phyloP scores from a whole-genome alignment of 2,329 filamentous ascomycete genomes.

The Epichloe sp. region DNA sequence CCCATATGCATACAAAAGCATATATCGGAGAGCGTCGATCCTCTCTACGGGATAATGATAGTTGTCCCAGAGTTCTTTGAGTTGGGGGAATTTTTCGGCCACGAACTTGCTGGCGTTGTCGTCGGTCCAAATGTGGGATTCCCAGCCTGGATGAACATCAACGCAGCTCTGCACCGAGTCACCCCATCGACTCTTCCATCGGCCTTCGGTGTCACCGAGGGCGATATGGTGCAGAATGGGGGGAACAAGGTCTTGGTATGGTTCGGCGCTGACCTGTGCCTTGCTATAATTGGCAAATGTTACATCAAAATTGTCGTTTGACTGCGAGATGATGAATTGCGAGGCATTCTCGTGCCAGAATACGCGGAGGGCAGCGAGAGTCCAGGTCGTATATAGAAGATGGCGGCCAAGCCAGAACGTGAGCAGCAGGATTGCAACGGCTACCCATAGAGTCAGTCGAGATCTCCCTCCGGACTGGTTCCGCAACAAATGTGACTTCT shows the following conservation, averaged over 20 bases:
- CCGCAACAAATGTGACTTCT: conserved; percentile 3
- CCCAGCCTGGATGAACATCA: conserved; percentile 21
- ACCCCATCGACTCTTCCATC: conserved; percentile 14
- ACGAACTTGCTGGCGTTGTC: conserved; percentile 10
- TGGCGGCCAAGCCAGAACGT: conserved; percentile 9
- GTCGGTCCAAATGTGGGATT: conserved; percentile 13
- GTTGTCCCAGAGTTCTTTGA: conserved; percentile 26
- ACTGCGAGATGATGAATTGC: conserved; percentile 16
- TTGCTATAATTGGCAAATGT: conserved; percentile 19
- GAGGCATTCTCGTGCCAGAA: conserved; percentile 13
- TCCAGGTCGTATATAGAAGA: conserved; percentile 15
- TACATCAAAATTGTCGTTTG: conserved; percentile 19
- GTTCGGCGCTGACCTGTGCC: conserved; percentile 15
- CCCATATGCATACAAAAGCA: conserved; percentile 22
- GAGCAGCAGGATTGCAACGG: conserved; percentile 3
- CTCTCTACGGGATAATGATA: conserved; percentile 59
- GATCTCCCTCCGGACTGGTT: conserved; percentile 3
- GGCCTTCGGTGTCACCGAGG: conserved; percentile 13
- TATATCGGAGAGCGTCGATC: conserved; percentile 56
- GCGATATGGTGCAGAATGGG: conserved; percentile 23
- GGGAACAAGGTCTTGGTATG: conserved; percentile 18
- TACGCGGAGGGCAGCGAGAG: conserved; percentile 15
- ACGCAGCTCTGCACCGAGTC: conserved; percentile 19
- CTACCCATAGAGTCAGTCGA: conserved; percentile 5
- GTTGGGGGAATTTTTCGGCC: conserved; percentile 11